phyloP scores from a whole-genome alignment of 2,329 filamentous ascomycete species.

The Hymenoscyphus scutula region DNA sequence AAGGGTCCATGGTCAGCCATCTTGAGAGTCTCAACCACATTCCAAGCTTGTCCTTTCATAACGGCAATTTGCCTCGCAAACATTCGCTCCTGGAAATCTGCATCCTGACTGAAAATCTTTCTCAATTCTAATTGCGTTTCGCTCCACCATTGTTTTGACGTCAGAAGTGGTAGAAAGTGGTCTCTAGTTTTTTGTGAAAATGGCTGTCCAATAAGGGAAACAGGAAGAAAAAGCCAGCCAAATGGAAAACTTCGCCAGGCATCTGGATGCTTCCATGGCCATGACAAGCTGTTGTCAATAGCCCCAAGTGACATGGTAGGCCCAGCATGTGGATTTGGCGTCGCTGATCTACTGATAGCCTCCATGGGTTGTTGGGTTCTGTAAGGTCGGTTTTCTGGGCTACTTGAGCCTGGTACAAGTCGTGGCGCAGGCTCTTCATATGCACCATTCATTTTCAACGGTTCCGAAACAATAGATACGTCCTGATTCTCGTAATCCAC shows the following conservation, averaged over 20 bases:
- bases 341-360: slow-evolving; percentile 53
- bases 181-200: slow-evolving; percentile 92
- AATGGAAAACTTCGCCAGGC: slow-evolving; percentile 90
- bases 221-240: slow-evolving; percentile 95
- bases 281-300: slow-evolving; percentile 96
- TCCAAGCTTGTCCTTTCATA: slow-evolving; percentile 99
- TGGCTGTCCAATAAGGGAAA: slow-evolving; percentile 91
- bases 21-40: slow-evolving; percentile 96
- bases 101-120: slow-evolving; percentile 84
- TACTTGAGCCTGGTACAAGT: slow-evolving; percentile 41
- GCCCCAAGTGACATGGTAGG: slow-evolving; percentile 73
- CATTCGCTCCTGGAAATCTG: slow-evolving; percentile 98
- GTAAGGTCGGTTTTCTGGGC: slow-evolving; percentile 60
- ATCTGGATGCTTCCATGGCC: slow-evolving; percentile 71
- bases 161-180: slow-evolving; percentile 93
- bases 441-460: slow-evolving; percentile 62
- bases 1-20: slow-evolving; percentile 87
- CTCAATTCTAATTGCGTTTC: slow-evolving; percentile 87
- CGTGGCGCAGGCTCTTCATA: slow-evolving; percentile 51
- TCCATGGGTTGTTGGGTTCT: slow-evolving; percentile 82
- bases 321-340: slow-evolving; percentile 36
- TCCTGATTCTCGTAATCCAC: slow-evolving; percentile 82
- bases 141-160: slow-evolving; percentile 94
- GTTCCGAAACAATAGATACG: slow-evolving; percentile 83
- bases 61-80: slow-evolving; percentile 97